phyloP scores from a whole-genome alignment of 148 eudicot species.

The Nyssa sinensis region DNA sequence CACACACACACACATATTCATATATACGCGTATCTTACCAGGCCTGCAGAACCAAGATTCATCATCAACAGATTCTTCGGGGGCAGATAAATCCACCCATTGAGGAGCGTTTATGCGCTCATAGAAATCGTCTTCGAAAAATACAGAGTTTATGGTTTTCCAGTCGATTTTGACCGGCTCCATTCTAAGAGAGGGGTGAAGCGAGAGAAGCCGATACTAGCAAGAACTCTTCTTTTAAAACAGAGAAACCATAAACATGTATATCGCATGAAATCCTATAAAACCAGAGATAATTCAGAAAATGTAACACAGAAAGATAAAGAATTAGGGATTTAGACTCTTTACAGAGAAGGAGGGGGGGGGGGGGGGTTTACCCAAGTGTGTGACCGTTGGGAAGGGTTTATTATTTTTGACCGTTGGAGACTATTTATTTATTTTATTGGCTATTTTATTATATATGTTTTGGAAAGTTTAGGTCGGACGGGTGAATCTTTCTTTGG shows the following conservation, averaged over 20 bases:
- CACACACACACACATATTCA: background rate
- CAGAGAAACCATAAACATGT: background rate
- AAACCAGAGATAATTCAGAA: background rate
- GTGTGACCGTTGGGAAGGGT: conserved; percentile 14
- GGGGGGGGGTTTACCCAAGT: background rate
- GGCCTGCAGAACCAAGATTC: conserved; percentile 79
- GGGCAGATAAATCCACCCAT: conserved; percentile 65
- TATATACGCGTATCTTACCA: conserved; percentile 30
- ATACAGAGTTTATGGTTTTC: conserved; percentile 56
- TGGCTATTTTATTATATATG: background rate
- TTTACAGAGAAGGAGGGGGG: conserved; percentile 3
- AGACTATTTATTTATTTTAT: background rate
- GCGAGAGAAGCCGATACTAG: background rate
- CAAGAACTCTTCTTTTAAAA: background rate
- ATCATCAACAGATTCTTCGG: conserved; percentile 44
- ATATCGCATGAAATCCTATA: background rate
- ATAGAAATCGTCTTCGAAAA: conserved; percentile 49
- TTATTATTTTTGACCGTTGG: conserved; percentile 29
- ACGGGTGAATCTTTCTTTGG: background rate
- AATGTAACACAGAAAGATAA: background rate
- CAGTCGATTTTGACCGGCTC: conserved; percentile 82
- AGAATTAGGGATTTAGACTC: too few species aligned
- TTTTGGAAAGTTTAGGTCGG: background rate
- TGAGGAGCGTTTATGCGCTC: conserved; percentile 85
- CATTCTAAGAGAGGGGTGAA: conserved; percentile 31